Evolutionary conservation across 2,329 filamentous ascomycete species (phyloP), one percentile per base, ranked within the genome.

Genomic region (Xylariaceae sp.): DNA sequence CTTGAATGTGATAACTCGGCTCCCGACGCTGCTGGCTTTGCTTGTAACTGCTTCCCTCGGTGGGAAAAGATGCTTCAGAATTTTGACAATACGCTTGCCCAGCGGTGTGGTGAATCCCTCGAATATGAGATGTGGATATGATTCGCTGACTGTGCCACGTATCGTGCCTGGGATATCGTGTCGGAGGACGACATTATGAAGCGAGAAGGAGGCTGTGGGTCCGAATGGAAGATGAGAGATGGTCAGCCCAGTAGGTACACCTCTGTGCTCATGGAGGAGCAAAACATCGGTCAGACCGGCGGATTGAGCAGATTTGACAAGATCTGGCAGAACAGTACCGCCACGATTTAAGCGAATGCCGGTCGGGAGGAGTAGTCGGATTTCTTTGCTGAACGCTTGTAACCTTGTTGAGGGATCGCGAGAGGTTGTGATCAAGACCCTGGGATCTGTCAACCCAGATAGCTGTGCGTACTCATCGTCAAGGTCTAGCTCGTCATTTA

Each of bases 71-170:
- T 98, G 92, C 67, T 97, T 95, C 34, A 98, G 67, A 12, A 97
- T 87, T 65, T 94, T 91, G 41, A 90, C 86, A 14, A 96, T 83
- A 16, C 93, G 80, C 58, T 83, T 77, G 44, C 93, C 93, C 5
- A 97, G 72, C 25, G 79, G 79, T 5, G 86, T 89, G 5, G 78
- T 86, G 69, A 98, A 97, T 2, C 90, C 90, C 60, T 98, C 93
- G 59, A 98, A 97, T 52, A 98, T 88, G 3, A 98, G 74, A 61
- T 97, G 92, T 0, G 93, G 93, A 59, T 96, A 98, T 29, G 83
- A 85, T 68, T 98, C 93, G 50, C 83, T 88, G 38, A 96, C 89
- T 2, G 90, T 95, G 38, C 93, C 93, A 38, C 52, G 47, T 17
- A 54, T 50, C 34, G 85, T 82, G 53, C 93, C 90, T 1, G 93